phyloP scores from a whole-genome alignment of 306 rosid species.

The Quercus suber region DNA sequence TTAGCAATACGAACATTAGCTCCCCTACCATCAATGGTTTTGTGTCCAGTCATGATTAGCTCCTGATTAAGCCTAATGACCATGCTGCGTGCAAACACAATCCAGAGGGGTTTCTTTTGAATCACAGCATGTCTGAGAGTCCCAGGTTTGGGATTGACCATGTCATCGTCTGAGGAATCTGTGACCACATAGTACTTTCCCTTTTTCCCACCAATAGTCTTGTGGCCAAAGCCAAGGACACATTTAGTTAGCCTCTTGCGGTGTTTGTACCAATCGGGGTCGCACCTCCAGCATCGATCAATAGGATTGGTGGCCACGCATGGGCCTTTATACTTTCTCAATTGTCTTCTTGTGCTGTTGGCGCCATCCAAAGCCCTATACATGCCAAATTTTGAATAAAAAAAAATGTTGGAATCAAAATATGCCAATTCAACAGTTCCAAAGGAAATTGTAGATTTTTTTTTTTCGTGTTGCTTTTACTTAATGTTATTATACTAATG shows the following conservation, averaged over 20 bases:
- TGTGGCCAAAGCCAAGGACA: slow-evolving; percentile 58
- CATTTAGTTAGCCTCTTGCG: slow-evolving; percentile 58
- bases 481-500: too few relatives aligned
- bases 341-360: slow-evolving; percentile 33
- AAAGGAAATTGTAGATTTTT: background rate
- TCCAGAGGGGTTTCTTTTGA: slow-evolving; percentile 60
- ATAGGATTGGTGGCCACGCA: slow-evolving; percentile 73
- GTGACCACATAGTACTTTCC: slow-evolving; percentile 56
- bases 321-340: slow-evolving; percentile 10
- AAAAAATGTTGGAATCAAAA: background rate
- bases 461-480: too few relatives aligned
- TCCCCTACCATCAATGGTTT: slow-evolving; percentile 82
- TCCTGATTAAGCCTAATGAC: slow-evolving; percentile 51
- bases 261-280: slow-evolving; percentile 57
- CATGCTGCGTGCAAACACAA: slow-evolving; percentile 58
- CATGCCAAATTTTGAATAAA: background rate
- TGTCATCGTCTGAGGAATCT: slow-evolving; percentile 54
- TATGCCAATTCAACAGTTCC: background rate
- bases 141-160: slow-evolving; percentile 48
- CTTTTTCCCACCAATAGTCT: slow-evolving; percentile 53
- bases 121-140: slow-evolving; percentile 72
- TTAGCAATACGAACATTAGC: slow-evolving; percentile 38
- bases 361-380: slow-evolving; percentile 26
- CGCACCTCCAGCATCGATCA: slow-evolving; percentile 84
- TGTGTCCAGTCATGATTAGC: slow-evolving; percentile 50